phyloP scores from a whole-genome alignment of 495 filamentous ascomycete species.

The Neurospora terricola region DNA sequence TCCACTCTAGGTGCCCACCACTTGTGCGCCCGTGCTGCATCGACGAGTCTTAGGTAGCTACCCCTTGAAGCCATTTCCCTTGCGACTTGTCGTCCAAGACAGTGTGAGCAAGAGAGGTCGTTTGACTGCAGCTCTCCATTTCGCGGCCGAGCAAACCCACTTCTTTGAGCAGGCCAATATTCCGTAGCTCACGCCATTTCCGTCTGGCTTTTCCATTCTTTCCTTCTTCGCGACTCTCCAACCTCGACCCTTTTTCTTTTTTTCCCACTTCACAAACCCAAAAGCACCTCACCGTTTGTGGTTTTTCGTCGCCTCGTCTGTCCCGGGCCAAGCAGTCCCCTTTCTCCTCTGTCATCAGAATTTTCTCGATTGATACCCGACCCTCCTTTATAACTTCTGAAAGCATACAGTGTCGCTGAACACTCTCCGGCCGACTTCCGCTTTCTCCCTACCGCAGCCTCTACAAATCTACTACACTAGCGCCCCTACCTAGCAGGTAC shows the following conservation, averaged over 20 bases:
- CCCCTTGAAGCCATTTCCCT: neutral
- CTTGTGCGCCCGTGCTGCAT: neutral
- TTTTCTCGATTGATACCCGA: neutral
- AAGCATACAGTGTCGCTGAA: neutral
- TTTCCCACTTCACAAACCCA: neutral
- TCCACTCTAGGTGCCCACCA: neutral
- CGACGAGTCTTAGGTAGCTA: neutral
- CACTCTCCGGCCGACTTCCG: neutral
- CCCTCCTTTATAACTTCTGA: neutral
- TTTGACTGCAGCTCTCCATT: neutral
- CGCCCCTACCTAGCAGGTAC: neutral
- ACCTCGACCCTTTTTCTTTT: neutral
- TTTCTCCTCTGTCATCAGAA: neutral
- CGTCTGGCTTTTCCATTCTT: neutral
- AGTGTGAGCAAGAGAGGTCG: neutral
- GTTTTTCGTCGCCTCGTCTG: neutral
- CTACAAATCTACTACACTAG: neutral
- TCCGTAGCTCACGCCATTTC: neutral
- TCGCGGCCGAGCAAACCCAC: neutral
- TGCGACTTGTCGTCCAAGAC: neutral
- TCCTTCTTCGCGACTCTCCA: neutral
- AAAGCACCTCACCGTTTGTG: neutral
- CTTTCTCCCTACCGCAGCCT: neutral
- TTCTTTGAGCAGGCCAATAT: neutral
- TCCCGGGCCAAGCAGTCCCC: neutral